Base-by-base conservation (phyloP, 2,329 filamentous ascomycete species). In the Cordyceps farinosa region DNA sequence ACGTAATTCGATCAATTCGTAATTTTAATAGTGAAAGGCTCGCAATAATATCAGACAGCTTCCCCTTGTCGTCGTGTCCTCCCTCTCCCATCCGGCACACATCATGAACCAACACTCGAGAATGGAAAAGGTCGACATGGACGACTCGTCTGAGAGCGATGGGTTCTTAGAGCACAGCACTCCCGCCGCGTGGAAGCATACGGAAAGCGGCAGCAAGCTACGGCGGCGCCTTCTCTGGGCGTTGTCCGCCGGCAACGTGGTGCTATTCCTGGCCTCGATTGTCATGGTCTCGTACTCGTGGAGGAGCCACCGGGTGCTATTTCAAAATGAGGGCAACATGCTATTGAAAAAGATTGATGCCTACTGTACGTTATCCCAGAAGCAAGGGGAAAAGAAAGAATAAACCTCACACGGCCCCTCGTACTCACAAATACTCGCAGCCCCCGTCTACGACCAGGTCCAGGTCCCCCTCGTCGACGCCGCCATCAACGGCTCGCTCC, bases 321-420 rank as follows among this genome's bases (percentile, higher is more conserved):
- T 59, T 29, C 17, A 13, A 30, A 59, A 59, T 22, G 45, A 50
- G 11, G 22, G 22, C 3, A 59, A 59, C 15, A 32, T 15, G 1
- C 34, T 59, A 13, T 34, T 59, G 30, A 59, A 59, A n/a, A 27
- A 40, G 15, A 59, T 59, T 36, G 56, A 59, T 8, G 56, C 58
- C 2, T 61, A 61, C 17, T 61, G 58, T 52, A 42, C 30, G 47
- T n/a, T 13, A 30, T 2, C 13, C 29, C 13, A 5, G 22, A 22
- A 22, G 22, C 22, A 22, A 22, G 22, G 22, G 22, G 22, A 22
- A 22, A 22, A 22, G 22, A 22, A 22, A 22, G 22, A 22, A 22
- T 22, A 22, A 22, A 22, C 22, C 22, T 22, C 22, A 22, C 22
- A 22, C 22, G 22, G 22, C 22, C 22, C 1, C 22, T 22, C 34